These are phyloP conservation scores for Cutaneotrichosporon sp. DNA, from an alignment of 1,284 basidiomycete genomes.

Conservation along the genomic window DNA sequence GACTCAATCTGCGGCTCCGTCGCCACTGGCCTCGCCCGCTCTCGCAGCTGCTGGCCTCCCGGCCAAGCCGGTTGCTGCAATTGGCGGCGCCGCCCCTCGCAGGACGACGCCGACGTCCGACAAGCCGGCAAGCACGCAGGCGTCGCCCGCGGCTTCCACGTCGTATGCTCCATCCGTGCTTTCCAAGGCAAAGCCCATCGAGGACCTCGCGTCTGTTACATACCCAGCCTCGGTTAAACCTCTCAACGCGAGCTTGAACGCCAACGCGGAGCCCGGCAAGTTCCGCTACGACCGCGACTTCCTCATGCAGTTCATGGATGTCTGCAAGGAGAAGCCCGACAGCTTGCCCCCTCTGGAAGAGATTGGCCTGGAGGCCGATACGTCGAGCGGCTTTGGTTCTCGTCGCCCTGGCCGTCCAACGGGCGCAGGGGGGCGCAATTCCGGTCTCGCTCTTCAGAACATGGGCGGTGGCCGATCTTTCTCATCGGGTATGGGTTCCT, in stretches of 20 bases:
- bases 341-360: constrained; percentile 82
- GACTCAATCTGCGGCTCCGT: constrained; percentile 28
- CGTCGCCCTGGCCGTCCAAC: constrained; percentile 35
- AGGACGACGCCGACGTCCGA: constrained; percentile 63
- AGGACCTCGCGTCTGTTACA: constrained; percentile 68
- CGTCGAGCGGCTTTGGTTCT: constrained; percentile 48
- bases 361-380: constrained; percentile 75
- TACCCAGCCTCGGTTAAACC: constrained; percentile 84
- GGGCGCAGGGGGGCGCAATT: constrained; percentile 50
- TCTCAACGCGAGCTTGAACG: constrained; percentile 79
- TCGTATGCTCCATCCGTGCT: constrained; percentile 57
- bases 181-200: constrained; percentile 70
- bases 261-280: constrained; percentile 73
- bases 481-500: constrained; percentile 42
- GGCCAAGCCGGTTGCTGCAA: constrained; percentile 43
- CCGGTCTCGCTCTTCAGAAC: constrained; percentile 55
- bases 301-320: constrained; percentile 91
- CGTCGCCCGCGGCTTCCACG: constrained; percentile 35
- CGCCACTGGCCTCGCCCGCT: constrained; percentile 40
- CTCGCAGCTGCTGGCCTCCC: constrained; percentile 43
- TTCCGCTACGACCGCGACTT: constrained; percentile 98
- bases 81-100: constrained; percentile 33
- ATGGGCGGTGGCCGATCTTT: constrained; percentile 1
- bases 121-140: constrained; percentile 46
- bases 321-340: constrained; percentile 93